Percentiles rank a stretch among this genome's conserved stretches.
Evolutionary conservation across 73 alveolate genomes (phyloP).

Genomic region (Paramecium sonneborni): DNA sequence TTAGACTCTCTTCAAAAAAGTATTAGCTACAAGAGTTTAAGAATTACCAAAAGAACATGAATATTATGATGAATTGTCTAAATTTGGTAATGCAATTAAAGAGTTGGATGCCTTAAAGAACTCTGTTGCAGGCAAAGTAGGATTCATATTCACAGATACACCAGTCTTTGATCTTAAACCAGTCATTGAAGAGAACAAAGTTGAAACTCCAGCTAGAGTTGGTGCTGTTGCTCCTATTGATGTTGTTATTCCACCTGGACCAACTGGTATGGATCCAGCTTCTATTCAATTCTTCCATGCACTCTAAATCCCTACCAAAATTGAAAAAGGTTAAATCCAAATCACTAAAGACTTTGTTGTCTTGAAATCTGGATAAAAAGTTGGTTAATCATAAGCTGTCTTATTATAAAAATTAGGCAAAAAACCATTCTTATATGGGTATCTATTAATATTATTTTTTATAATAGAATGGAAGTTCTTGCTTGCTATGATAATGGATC

Average conservation of each 20-base stretch:
- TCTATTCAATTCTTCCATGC: constrained; percentile 99
- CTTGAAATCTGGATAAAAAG: constrained; percentile 88
- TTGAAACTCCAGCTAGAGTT: constrained; percentile 97
- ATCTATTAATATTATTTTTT: not conserved
- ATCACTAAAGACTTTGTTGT: constrained; percentile 92
- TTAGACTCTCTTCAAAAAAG: constrained; percentile 39
- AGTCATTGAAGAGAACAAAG: constrained; percentile 76
- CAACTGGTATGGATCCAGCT: constrained; percentile 99
- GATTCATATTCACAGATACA: constrained; percentile 92
- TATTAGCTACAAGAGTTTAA: not conserved
- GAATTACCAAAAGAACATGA: constrained; percentile 10
- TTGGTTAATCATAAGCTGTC: constrained; percentile 96
- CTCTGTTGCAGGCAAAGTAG: constrained; percentile 80
- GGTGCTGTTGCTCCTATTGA: constrained; percentile 97
- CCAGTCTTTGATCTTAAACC: constrained; percentile 90
- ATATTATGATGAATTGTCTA: not conserved
- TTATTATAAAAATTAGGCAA: constrained; percentile 96
- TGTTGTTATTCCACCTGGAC: constrained; percentile 98
- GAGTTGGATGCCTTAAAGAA: constrained; percentile 35
- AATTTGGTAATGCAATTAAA: constrained; percentile 7
- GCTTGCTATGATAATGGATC: constrained; percentile 96
- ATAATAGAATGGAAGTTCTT: constrained; percentile 79
- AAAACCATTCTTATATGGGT: constrained; percentile 97
- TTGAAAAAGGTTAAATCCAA: constrained; percentile 99
- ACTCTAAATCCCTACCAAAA: constrained; percentile 95